Percentiles rank a stretch among this genome's conserved stretches.
phyloP scores from a whole-genome alignment of 805 yeast genomes.

The Saturnispora mendoncae region DNA sequence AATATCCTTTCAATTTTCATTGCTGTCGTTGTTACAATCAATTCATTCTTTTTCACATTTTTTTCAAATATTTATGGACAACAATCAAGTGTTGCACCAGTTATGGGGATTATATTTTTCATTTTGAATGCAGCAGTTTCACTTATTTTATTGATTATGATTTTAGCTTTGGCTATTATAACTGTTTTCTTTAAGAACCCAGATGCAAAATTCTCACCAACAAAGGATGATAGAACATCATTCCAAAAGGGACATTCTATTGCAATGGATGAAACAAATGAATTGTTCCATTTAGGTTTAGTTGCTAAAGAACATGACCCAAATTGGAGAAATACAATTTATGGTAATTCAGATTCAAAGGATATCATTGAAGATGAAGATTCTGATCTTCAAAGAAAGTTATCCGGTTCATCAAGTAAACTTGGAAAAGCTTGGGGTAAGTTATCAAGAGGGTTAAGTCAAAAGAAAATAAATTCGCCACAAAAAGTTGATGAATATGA shows the following conservation, averaged over 20 bases:
- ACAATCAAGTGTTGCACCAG: conserved; percentile 65
- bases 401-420: conserved; percentile 2
- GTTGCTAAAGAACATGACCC: conserved; percentile 77
- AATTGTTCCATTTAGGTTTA: conserved; percentile 63
- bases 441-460: conserved; percentile 6
- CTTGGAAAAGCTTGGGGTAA: conserved; percentile 8
- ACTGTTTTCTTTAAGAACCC: conserved; percentile 74
- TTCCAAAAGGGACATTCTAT: conserved; percentile 44
- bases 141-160: conserved; percentile 58
- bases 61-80: conserved; percentile 80
- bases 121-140: conserved; percentile 85
- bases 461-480: background rate
- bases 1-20: conserved; percentile 68
- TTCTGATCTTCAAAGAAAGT: background rate
- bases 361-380: background rate
- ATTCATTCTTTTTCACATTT: conserved; percentile 78
- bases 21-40: conserved; percentile 61
- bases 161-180: conserved; percentile 55
- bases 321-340: conserved; percentile 66
- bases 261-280: conserved; percentile 26
- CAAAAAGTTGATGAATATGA: background rate
- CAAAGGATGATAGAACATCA: conserved; percentile 85
- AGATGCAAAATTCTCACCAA: conserved; percentile 80
- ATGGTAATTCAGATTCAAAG: conserved; percentile 31
- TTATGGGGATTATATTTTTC: conserved; percentile 90